phyloP scores from a whole-genome alignment of 139 green algal species.

The Chlamydomonas sphaeroides region DNA sequence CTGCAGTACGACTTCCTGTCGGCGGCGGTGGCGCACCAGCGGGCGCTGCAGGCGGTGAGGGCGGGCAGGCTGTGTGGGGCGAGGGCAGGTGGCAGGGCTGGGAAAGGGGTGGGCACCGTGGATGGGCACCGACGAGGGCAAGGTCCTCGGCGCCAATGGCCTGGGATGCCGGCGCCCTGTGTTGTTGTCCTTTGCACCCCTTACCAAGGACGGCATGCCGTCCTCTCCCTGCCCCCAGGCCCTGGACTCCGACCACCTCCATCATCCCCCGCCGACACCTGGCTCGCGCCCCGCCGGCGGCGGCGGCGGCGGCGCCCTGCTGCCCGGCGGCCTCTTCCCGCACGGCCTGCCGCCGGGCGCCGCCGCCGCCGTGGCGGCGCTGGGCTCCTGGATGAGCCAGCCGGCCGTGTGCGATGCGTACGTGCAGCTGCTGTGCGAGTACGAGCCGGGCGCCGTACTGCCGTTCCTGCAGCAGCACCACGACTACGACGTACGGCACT shows the following conservation, averaged over 20 bases:
- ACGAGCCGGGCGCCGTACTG: constrained; percentile 47
- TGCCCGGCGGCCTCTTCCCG: background rate
- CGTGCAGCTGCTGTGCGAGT: constrained; percentile 51
- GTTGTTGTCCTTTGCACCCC: too few relatives aligned
- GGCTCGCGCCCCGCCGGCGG: background rate
- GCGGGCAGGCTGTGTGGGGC: background rate
- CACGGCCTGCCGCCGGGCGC: background rate
- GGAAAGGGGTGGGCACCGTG: too few relatives aligned
- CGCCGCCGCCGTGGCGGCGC: background rate
- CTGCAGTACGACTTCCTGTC: constrained; percentile 58
- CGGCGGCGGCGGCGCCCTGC: background rate
- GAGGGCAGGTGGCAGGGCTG: background rate
- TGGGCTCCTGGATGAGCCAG: background rate
- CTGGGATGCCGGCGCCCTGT: too few relatives aligned
- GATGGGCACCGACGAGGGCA: background rate
- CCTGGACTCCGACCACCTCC: background rate
- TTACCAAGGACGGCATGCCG: background rate
- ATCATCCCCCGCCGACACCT: background rate
- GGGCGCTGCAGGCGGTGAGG: constrained; percentile 8
- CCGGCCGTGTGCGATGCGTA: constrained; percentile 47
- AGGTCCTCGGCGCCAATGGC: too few relatives aligned
- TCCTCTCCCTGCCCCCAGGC: background rate
- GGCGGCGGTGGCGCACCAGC: constrained; percentile 28
- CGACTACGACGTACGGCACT: constrained; percentile 44
- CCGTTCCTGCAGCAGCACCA: constrained; percentile 48